Base-by-base conservation (phyloP, 345 rosid species). In the Draba incana region DNA sequence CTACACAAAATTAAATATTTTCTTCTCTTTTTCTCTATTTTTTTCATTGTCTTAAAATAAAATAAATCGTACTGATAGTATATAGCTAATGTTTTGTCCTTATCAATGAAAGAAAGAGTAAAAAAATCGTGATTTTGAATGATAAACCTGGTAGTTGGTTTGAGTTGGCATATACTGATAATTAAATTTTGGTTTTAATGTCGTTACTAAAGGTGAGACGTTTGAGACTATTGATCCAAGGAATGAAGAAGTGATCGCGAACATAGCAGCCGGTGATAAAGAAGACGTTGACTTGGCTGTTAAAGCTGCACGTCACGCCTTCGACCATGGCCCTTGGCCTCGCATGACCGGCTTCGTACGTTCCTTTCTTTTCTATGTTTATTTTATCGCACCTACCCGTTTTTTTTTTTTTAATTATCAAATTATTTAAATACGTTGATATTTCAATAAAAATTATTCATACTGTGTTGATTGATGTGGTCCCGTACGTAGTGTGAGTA, bases 321-420 rank as follows among this genome's bases (percentile, higher is more conserved):
- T 83, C 52, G 92, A 87, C 25, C 53, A 75, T 35, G 92, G 92
- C 13, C 88, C 86, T 2, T 84, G 92, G 92, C 86, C 89, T 14
- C 86, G 92, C 57, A 62, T 83, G 73, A 31, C 84, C 33, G 94
- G 90, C 46, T 77, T 44, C 48, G 97, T 90, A 77, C 11, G 88
- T 73, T 57, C 25, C 14, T 11, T 5, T 56, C 48, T 5, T 31
- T 33, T 7, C 8, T 11, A 0, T 39, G 14, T 42, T 59, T 48
- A 39, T 10, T 47, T 13, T 42, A n/a, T 58, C 25, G 48, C 43
- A 66, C 67, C 72, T 58, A 72, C 52, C 2, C n/a, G 2, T 9
- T 47, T 62, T 30, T 30, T n/a, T 44, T 47, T 4, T 13, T 28
- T 8, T 4, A 15, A 4, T 43, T 1, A 33, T 27, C 31, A 38